Conservation (phyloP, 805 yeast species). For the Tetrapisispora namnaoensis region DNA sequence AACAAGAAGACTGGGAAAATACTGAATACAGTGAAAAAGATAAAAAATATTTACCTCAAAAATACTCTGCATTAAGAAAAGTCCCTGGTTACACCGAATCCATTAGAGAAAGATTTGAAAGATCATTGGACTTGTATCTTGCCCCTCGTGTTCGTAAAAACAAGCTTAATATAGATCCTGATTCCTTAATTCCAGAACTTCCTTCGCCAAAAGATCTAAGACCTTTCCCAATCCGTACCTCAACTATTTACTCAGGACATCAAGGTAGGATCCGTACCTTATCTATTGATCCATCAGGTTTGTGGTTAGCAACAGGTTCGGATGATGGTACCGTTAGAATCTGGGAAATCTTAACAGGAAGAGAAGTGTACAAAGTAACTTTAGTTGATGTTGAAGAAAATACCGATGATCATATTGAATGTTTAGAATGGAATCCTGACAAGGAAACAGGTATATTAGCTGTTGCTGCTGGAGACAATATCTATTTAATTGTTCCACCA, state of each 20-base stretch:
- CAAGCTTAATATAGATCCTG: conserved; percentile 90
- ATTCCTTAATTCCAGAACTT: conserved; percentile 86
- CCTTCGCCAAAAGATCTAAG: conserved; percentile 95
- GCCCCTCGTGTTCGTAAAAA: conserved; percentile 94
- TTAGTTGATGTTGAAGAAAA: conserved; percentile 41
- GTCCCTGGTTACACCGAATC: conserved; percentile 89
- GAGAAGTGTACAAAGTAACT: conserved; percentile 71
- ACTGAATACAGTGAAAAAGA: conserved; percentile 71
- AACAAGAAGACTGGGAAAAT: conserved; percentile 58
- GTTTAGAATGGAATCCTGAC: conserved; percentile 86
- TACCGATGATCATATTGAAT: conserved; percentile 71
- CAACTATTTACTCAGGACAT: conserved; percentile 81
- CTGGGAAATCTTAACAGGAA: conserved; percentile 96
- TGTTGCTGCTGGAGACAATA: conserved; percentile 69
- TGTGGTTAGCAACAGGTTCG: conserved; percentile 95
- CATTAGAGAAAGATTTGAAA: conserved; percentile 85
- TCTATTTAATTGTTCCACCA: conserved; percentile 79
- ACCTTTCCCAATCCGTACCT: conserved; percentile 90
- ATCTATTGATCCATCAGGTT: conserved; percentile 79
- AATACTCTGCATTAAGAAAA: conserved; percentile 69
- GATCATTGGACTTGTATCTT: conserved; percentile 84
- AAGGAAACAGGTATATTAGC: conserved; percentile 67
- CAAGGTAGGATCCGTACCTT: conserved; percentile 70
- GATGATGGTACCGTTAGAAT: conserved; percentile 92
- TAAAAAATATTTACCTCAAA: conserved; percentile 70